Conservation (phyloP, 2,329 filamentous ascomycete genomes). For the Microdochium trichocladiopsis region DNA sequence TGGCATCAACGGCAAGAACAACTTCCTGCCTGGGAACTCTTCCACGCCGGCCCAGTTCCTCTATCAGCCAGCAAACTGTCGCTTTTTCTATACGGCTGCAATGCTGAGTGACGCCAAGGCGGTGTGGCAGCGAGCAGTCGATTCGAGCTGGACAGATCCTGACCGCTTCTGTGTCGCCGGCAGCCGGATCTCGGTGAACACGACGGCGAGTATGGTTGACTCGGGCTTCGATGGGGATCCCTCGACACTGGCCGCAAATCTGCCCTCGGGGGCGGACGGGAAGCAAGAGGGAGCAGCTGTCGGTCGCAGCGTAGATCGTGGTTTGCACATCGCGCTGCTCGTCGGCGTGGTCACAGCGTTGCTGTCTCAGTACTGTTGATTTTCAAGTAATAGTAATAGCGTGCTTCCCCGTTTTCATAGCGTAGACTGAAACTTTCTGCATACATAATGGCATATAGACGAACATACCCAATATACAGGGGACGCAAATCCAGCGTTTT, state of each 20-base stretch:
- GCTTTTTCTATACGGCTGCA: constrained; percentile 36
- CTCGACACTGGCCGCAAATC: neutral
- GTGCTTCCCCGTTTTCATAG: neutral
- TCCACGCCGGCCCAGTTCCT: constrained; percentile 35
- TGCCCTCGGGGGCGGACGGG: neutral
- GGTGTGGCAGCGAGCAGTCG: constrained; percentile 30
- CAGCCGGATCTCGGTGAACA: constrained; percentile 15
- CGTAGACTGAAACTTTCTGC: neutral
- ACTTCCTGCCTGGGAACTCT: constrained; percentile 20
- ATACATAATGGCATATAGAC: neutral
- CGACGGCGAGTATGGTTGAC: neutral
- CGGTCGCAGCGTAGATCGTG: neutral
- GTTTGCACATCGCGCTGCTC: neutral
- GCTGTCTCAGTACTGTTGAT: neutral
- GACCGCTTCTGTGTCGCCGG: constrained; percentile 22
- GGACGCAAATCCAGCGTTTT: no score
- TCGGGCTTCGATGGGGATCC: neutral
- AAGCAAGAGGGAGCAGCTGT: neutral
- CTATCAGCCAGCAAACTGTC: constrained; percentile 36
- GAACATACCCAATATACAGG: neutral
- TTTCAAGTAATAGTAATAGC: neutral
- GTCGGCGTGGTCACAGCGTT: neutral
- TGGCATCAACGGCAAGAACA: constrained; percentile 27
- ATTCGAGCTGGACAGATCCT: constrained; percentile 26
- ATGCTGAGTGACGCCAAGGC: constrained; percentile 31